phyloP scores from a whole-genome alignment of 2,329 filamentous ascomycete genomes.

The Xylaria digitata region DNA sequence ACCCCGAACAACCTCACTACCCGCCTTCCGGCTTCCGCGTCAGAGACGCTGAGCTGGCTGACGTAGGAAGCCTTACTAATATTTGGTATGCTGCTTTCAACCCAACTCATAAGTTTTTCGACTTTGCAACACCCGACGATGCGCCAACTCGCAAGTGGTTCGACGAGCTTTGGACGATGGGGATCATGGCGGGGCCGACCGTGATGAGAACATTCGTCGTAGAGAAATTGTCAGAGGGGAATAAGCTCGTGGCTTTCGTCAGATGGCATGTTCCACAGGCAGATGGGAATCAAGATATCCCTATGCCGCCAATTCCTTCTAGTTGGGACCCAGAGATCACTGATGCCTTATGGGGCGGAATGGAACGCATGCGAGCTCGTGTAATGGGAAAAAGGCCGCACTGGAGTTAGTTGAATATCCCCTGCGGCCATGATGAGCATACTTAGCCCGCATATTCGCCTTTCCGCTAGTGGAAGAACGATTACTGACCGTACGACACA shows the following conservation, averaged over 20 bases:
- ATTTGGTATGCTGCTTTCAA: constrained; percentile 38
- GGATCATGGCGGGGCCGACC: constrained; percentile 24
- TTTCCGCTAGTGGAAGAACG: background rate
- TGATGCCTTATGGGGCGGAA: constrained; percentile 32
- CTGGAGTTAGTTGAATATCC: constrained; percentile 33
- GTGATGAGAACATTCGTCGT: constrained; percentile 35
- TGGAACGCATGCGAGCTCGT: constrained; percentile 23
- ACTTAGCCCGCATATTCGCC: background rate
- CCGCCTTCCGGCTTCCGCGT: constrained; percentile 29
- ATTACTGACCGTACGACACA: constrained; percentile 8
- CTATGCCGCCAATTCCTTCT: constrained; percentile 22
- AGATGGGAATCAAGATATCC: constrained; percentile 31
- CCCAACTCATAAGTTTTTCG: constrained; percentile 26
- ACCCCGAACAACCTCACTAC: constrained; percentile 14
- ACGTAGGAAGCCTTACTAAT: constrained; percentile 24
- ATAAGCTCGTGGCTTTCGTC: constrained; percentile 27
- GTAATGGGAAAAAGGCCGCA: constrained; percentile 34
- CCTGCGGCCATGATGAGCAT: background rate
- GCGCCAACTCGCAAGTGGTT: constrained; percentile 32
- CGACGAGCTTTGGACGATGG: constrained; percentile 27
- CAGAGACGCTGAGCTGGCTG: constrained; percentile 24
- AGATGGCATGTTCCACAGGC: constrained; percentile 34
- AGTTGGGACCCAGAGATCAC: constrained; percentile 34
- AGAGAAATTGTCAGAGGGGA: constrained; percentile 23
- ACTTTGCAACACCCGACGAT: constrained; percentile 24